These are phyloP conservation scores for Platanus orientalis DNA, from an alignment of 164 flowering plant genomes.

Conservation along the genomic window DNA sequence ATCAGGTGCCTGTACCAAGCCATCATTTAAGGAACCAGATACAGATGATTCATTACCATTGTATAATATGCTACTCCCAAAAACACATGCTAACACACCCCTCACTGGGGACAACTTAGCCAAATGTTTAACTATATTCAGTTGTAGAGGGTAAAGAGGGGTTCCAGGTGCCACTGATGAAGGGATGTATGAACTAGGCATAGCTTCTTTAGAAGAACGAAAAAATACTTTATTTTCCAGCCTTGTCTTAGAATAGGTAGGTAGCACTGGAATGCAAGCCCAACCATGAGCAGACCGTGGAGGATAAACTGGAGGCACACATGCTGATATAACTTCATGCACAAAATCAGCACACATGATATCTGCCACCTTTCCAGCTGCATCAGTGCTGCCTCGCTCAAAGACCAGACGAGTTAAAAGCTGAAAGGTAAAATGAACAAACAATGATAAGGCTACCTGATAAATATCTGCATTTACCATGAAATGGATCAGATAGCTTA, in stretches of 20 bases:
- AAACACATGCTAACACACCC: conserved; percentile 90
- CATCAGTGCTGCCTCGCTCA: conserved; percentile 95
- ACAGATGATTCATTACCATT: conserved; percentile 50
- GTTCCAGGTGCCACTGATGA: conserved; percentile 54
- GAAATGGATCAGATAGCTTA: background rate
- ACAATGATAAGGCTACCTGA: conserved; percentile 2
- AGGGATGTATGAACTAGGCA: conserved; percentile 46
- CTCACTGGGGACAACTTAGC: conserved; percentile 90
- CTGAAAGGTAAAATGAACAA: conserved; percentile 48
- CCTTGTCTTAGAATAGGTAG: conserved; percentile 38
- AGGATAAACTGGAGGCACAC: conserved; percentile 97
- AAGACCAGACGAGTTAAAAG: conserved; percentile 92
- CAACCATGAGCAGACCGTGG: conserved; percentile 92
- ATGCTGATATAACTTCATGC: conserved; percentile 94
- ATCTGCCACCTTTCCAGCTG: conserved; percentile 93
- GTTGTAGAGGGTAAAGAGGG: conserved; percentile 78
- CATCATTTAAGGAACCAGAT: conserved; percentile 51
- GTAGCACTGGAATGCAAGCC: conserved; percentile 88
- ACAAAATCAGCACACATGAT: conserved; percentile 96
- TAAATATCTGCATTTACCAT: background rate
- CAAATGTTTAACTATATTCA: conserved; percentile 85
- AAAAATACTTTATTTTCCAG: conserved; percentile 49
- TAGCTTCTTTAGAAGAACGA: conserved; percentile 59
- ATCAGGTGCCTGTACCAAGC: conserved; percentile 54
- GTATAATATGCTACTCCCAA: conserved; percentile 84